A percentile compares a stretch with the other conserved stretches of the same genome.
Conservation (phyloP, 495 filamentous ascomycete species). For the Penicillium turbatum region DNA sequence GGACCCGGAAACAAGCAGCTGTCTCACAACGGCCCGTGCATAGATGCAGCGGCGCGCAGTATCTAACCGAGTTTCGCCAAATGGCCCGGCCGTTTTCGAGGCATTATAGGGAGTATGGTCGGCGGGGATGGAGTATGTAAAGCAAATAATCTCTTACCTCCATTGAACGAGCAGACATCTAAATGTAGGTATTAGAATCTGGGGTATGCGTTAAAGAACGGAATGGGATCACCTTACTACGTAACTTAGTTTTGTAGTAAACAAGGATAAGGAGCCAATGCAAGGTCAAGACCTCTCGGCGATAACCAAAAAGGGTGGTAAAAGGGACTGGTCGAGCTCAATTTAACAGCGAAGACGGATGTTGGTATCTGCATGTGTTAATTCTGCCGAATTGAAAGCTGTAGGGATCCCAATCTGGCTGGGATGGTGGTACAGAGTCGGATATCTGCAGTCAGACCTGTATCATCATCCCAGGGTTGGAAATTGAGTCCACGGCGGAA, state of each 20-base stretch:
- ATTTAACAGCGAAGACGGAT: conserved; percentile 3
- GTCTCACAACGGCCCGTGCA: conserved; percentile 23
- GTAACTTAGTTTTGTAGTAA: neutral
- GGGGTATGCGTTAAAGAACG: neutral
- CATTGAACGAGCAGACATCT: conserved; percentile 3
- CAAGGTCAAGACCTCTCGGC: neutral
- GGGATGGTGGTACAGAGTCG: conserved; percentile 3
- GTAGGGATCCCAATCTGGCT: neutral
- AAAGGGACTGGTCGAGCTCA: conserved; percentile 9
- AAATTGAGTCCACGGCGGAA: neutral
- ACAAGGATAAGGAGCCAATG: neutral
- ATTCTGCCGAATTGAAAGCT: conserved; percentile 2
- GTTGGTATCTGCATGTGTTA: conserved; percentile 11
- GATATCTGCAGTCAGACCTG: conserved; percentile 4
- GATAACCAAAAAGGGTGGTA: neutral
- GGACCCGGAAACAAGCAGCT: conserved; percentile 15
- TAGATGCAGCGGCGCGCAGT: conserved; percentile 7
- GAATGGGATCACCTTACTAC: neutral
- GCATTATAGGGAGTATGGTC: neutral
- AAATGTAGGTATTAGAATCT: neutral
- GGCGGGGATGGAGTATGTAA: neutral
- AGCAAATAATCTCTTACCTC: conserved; percentile 4
- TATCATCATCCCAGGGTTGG: conserved; percentile 1
- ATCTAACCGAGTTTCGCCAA: conserved; percentile 2
- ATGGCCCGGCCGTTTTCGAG: neutral